Evolutionary conservation across 805 yeast genomes (phyloP).

Genomic region (Lipomyces starkeyi): DNA sequence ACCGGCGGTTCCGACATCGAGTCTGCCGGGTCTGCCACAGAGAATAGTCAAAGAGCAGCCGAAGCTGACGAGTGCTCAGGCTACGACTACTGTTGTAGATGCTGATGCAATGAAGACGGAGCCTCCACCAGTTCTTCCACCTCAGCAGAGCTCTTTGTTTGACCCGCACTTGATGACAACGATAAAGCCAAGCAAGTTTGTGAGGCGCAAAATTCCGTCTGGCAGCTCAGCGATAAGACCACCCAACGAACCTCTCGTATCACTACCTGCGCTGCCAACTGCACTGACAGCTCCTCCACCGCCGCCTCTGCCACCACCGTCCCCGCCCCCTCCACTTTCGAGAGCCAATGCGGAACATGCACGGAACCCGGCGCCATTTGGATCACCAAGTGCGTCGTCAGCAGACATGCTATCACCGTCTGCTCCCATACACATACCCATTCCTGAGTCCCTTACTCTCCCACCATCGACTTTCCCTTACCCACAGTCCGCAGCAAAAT

Average conservation of each 20-base stretch:
- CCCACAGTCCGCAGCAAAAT: constrained; percentile 13
- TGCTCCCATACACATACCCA: neutral
- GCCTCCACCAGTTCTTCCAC: neutral
- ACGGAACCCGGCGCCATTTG: neutral
- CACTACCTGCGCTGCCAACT: constrained; percentile 3
- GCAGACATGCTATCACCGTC: neutral
- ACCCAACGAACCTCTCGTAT: neutral
- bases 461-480: constrained; percentile 38
- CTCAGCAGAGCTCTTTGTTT: neutral
- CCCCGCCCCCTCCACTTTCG: constrained; percentile 1
- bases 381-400: constrained; percentile 9
- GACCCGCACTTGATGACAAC: neutral
- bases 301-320: constrained; percentile 10
- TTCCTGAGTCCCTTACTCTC: constrained; percentile 21
- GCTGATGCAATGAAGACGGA: neutral
- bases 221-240: neutral
- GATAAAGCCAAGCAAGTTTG: constrained; percentile 9
- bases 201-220: neutral
- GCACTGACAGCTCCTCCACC: constrained; percentile 1
- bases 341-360: neutral
- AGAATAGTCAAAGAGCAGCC: neutral
- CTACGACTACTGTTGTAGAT: neutral
- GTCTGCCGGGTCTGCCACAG: neutral
- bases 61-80: neutral
- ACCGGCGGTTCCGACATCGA: neutral